Base-by-base conservation (phyloP, 1,284 basidiomycete species). In the Hymenochaete sp. region DNA sequence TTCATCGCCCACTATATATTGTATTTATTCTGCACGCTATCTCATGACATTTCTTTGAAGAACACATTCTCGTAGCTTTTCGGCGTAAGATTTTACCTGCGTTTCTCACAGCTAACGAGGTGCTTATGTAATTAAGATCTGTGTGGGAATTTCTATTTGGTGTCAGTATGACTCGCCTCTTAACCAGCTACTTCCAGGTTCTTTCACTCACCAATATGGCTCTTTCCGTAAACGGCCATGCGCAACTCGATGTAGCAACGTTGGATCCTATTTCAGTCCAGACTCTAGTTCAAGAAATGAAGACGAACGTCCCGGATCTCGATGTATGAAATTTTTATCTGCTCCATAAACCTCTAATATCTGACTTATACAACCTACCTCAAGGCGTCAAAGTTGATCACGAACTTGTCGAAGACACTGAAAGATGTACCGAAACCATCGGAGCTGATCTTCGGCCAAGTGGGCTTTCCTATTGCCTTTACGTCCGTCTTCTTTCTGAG, bases 351-450 rank as follows among this genome's bases (percentile, higher is more conserved):
- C 5, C 19, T 35, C 14, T 35, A 35, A 14, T 13, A 13, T 8
- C 19, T 35, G 8, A 35, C 5, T 8, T 18, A 6, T 13, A 28
- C 26, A 5, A 6, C 5, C 11, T 41, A 5, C 31, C 18, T 27
- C 10, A 47, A 75, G 72, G 62, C 68, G 3, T 72, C 72, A 8
- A 68, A 64, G 51, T 56, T 76, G 22, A 64, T 60, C 1, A 56
- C 73, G 3, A 67, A 57, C 3, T 54, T 61, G 21, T 57, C 67
- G 0, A 52, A 59, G 1, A 57, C 62, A 24, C 56, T 62, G 27
- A 72, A 71, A 51, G 55, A 62, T 3, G 45, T 71, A 3, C 66
- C 68, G 2, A 56, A 59, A 4, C 62, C 67, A 0, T 64, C 70
- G 37, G 57, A 61, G 13, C 59, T 75, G 38, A 60, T 59, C 14